A percentile compares a stretch with the other conserved stretches of the same genome.
These are phyloP conservation scores for Podospora comata DNA, from an alignment of 495 filamentous ascomycete species.

Conservation along the genomic window DNA sequence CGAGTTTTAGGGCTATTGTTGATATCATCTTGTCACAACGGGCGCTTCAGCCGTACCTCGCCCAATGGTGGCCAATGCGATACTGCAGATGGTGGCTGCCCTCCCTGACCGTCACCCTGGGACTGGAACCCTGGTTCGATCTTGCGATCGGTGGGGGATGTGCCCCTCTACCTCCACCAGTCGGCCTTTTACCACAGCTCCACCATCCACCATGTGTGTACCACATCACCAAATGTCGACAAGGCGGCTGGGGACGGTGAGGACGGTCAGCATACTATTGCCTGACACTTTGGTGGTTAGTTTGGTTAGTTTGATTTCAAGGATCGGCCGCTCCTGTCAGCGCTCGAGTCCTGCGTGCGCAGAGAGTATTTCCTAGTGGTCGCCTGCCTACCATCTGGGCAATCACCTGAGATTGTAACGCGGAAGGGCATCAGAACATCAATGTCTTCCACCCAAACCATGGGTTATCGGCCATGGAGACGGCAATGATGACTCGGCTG, in stretches of 20 bases:
- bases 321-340: background rate
- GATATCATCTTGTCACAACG: background rate
- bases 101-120: conserved; percentile 22
- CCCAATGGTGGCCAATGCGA: conserved; percentile 23
- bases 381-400: background rate
- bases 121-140: conserved; percentile 11
- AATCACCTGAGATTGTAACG: background rate
- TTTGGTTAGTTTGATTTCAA: background rate
- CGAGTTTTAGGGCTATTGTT: background rate
- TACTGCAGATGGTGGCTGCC: conserved; percentile 24
- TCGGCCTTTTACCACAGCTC: background rate
- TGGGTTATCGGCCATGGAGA: background rate
- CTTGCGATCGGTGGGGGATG: conserved; percentile 12
- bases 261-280: background rate
- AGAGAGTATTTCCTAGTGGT: background rate
- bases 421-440: background rate
- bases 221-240: background rate
- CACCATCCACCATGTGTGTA: background rate
- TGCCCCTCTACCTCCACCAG: background rate
- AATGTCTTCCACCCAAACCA: background rate
- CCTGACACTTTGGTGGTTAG: background rate
- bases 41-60: conserved; percentile 16
- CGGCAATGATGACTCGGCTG: background rate
- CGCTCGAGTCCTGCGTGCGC: background rate
- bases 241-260: background rate